Base-by-base conservation (phyloP, 768 basidiomycete species). In the Hypholoma fasciculare region DNA sequence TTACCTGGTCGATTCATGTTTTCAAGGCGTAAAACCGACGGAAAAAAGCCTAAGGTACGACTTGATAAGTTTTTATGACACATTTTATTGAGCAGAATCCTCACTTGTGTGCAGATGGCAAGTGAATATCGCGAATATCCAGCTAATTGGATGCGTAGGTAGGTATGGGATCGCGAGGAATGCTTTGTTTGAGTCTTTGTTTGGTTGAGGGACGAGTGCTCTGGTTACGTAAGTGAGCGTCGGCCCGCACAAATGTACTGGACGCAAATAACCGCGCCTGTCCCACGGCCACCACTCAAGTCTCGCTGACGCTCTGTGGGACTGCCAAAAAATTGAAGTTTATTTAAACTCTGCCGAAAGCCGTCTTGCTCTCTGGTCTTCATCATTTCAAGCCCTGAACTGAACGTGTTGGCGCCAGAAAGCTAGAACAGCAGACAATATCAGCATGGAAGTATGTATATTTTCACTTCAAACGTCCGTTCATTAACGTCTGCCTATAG, bases 1-100 rank as follows among this genome's bases (percentile, higher is more conserved):
- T 60, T 57, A 81, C 85, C 84, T 80, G 83, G 80, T 76, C 85
- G 76, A 78, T 86, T 86, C 85, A 86, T 86, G 64, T 73, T 75
- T 74, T 71, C 58, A 65, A 61, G 63, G 61, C 54, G 58, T 50
- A 63, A 67, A 68, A 70, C 65, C 62, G 59, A 57, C 65, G 58
- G 56, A 71, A 73, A 70, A 72, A 59, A 52, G 44, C 1, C 57
- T 50, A 52, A n/a, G 49, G 54, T 55, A 48, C 47, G 57, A 27
- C 44, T 40, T 55, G 48, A 57, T 62, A 56, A 59, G 50, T 57
- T 16, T 51, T 55, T 13, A 46, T 57, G 53, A 27, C 37, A 44
- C 27, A 39, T 52, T 42, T 56, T 30, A 27, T 19, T 16, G 40
- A 54, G 58, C 39, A 34, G 36, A 48, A 26, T 58, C 65, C 54